Evolutionary conservation across 495 filamentous ascomycete genomes (phyloP), one percentile per base, ranked within the genome.

Genomic region (Podospora sp.): DNA sequence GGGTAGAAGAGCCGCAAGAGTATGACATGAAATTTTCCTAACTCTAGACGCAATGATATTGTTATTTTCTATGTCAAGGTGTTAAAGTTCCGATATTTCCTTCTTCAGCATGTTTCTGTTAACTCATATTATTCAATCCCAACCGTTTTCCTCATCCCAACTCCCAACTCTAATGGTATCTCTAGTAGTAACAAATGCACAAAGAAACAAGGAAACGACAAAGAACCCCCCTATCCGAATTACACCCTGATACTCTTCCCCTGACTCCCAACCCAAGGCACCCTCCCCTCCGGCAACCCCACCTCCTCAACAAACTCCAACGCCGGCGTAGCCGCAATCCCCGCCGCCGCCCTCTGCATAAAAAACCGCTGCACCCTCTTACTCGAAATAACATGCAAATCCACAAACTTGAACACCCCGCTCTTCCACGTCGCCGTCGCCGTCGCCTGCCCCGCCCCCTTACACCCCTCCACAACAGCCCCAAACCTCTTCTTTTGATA

Each of bases 401-500:
- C 61, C 25, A 63, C 4, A 20, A 53, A 35, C 24, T 40, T 40
- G 8, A n/a, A 8, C n/a, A 65, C 6, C 5, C 52, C 29, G 33
- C 50, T 40, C 55, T 20, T n/a, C 65, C 65, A 66, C 3, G 57
- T 55, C 16, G 65, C 65, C 29, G 26, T n/a, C 7, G 53, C 40
- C 57, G 65, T 66, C 14, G 58, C 40, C 26, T 52, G 56, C 3
- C 57, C 52, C 4, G 65, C 56, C n/a, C 21, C 25, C 55, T 49
- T 26, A 25, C 33, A 56, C 46, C 58, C 65, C 16, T 18, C 57
- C 18, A 59, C 35, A 7, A 61, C 57, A 6, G n/a, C 14, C 21
- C 11, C 36, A 18, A 66, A 26, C 25, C 65, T 14, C 35, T 24
- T 27, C 21, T 61, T 12, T 56, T 66, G 65, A 40, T 66, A 66